phyloP scores from a whole-genome alignment of 1,139 yeast genomes.

The Maudiozyma humilis region DNA sequence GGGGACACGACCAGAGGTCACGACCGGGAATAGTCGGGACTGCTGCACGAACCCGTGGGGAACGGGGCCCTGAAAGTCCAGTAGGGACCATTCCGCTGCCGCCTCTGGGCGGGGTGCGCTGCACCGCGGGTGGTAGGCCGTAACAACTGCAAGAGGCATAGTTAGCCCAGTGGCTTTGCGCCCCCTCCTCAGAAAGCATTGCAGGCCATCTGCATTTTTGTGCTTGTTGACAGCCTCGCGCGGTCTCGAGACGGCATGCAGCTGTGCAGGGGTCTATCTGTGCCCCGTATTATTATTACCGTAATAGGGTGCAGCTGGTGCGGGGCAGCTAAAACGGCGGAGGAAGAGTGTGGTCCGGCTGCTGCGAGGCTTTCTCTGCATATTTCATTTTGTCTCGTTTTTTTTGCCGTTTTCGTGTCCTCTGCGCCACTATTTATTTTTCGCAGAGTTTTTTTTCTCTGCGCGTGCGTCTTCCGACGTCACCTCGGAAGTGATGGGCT shows the following conservation, averaged over 20 bases:
- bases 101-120: too few relatives aligned
- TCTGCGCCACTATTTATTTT: background rate
- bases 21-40: too few relatives aligned
- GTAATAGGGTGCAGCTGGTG: background rate
- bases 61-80: too few relatives aligned
- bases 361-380: background rate
- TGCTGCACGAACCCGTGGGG: too few relatives aligned
- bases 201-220: too few relatives aligned
- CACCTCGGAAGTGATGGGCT: background rate
- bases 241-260: background rate
- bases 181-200: too few relatives aligned
- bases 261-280: background rate
- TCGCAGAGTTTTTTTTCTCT: background rate
- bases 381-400: background rate
- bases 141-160: too few relatives aligned
- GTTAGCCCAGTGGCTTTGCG: too few relatives aligned
- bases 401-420: too few relatives aligned
- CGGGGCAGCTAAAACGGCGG: background rate
- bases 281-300: background rate
- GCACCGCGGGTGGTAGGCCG: too few relatives aligned
- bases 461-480: background rate
- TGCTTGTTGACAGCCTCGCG: background rate
- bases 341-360: background rate
- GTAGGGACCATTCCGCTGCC: too few relatives aligned
- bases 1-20: too few relatives aligned